Base-by-base conservation (phyloP, 148 eudicot species). In the Cornus florida region DNA sequence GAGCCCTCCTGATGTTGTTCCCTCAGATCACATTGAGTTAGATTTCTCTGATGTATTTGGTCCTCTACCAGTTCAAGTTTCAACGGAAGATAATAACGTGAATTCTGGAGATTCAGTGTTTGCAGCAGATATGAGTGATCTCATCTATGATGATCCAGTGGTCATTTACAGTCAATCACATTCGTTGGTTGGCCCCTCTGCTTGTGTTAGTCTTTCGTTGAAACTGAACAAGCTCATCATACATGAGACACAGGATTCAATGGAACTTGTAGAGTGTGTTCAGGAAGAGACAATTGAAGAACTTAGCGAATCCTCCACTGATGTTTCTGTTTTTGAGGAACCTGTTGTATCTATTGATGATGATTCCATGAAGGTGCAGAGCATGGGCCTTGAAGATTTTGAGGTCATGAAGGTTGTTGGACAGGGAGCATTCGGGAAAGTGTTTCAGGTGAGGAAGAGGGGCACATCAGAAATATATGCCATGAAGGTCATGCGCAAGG, bases 401-500 rank as follows among this genome's bases (percentile, higher is more conserved):
- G 97, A 92, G 79, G 79, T 91, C 43, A 67, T 94, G 88, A 92
- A 90, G 82, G 82, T 91, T 68, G 98, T 94, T 62, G 98, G 98
- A 39, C 90, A 86, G 84, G 98, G 97, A 48, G 91, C 97, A 73
- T 94, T 92, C 88, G 98, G 88, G 57, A 94, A 92, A 89, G 98
- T 93, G 23, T 95, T 82, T 85, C 98, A 95, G 84, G 96, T 93
- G 75, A 83, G 84, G 62, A 93, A 86, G 87, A 88, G 79, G 84
- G 96, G 92, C 19, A 88, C 97, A 16, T 80, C 83, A 62, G 98
- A 95, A 84, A 90, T 93, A 68, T 95, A 86, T 77, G 98, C 98
- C n/a, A 93, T 95, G 98, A 95, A 95, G 87, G 97, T 95, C 72
- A 88, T 93, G 97, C 83, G 95, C 82, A 95, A 95, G 83, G 98